phyloP scores from a whole-genome alignment of 2,329 filamentous ascomycete species.

The Fusarium transvaalense region DNA sequence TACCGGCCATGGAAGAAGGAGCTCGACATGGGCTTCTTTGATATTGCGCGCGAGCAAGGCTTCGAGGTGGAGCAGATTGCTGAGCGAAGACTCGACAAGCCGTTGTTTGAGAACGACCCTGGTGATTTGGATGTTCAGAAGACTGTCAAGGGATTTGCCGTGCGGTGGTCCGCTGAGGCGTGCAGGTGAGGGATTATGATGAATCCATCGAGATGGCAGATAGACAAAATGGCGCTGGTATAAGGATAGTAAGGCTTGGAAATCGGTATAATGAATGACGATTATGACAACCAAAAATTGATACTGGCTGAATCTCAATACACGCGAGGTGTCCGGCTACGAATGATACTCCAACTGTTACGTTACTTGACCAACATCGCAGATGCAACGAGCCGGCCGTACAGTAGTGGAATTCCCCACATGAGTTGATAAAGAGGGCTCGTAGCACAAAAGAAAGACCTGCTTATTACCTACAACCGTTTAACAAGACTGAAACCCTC shows the following conservation, averaged over 20 bases:
- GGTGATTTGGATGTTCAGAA: constrained; percentile 85
- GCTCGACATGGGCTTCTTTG: constrained; percentile 89
- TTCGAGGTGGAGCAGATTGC: constrained; percentile 84
- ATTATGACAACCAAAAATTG: constrained; percentile 25
- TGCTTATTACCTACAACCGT: constrained; percentile 3
- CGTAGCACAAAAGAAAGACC: constrained; percentile 13
- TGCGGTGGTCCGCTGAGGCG: constrained; percentile 71
- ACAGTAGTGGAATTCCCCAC: constrained; percentile 38
- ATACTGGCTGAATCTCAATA: constrained; percentile 2
- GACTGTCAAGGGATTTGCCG: constrained; percentile 83
- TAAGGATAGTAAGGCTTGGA: neutral
- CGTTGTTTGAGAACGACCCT: constrained; percentile 90
- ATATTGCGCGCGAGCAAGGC: constrained; percentile 76
- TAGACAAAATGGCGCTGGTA: constrained; percentile 9
- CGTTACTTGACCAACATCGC: constrained; percentile 39
- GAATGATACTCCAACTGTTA: constrained; percentile 36
- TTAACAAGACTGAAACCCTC: constrained; percentile 12
- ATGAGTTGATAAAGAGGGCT: constrained; percentile 35
- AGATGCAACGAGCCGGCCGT: constrained; percentile 29
- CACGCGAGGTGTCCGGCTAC: constrained; percentile 9
- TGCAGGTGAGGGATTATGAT: constrained; percentile 17
- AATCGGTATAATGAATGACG: constrained; percentile 36
- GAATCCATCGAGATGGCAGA: constrained; percentile 7
- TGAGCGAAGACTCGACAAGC: constrained; percentile 84
- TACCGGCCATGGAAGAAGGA: constrained; percentile 88